phyloP scores from a whole-genome alignment of 257 asterid genomes.

The Ilex aquifolium region DNA sequence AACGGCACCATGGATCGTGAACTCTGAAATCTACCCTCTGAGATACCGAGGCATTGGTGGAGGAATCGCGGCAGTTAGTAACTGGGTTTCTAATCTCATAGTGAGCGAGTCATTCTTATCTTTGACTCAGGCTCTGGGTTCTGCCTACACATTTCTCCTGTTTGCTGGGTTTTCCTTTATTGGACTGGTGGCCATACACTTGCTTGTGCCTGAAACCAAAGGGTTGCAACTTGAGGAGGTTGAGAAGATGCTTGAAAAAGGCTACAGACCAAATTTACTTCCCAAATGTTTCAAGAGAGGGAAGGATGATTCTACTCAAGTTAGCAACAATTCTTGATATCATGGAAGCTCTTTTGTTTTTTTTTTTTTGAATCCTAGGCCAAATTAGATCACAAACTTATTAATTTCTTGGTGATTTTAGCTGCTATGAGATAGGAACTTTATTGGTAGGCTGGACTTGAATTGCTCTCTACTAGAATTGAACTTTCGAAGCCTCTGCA shows the following conservation, averaged over 20 bases:
- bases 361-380: too few species aligned
- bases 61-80: conserved; percentile 77
- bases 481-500: too few species aligned
- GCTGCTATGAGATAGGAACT: too few species aligned
- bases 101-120: conserved; percentile 71
- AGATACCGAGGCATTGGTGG: conserved; percentile 68
- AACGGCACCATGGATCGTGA: conserved; percentile 50
- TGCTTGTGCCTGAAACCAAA: conserved; percentile 78
- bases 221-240: conserved; percentile 75
- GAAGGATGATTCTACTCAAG: conserved; percentile 6
- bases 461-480: too few species aligned
- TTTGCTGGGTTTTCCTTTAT: conserved; percentile 59
- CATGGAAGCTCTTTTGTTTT: too few species aligned
- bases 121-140: conserved; percentile 53
- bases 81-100: conserved; percentile 69
- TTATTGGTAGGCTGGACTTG: too few species aligned
- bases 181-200: conserved; percentile 54
- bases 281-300: conserved; percentile 13
- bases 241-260: conserved; percentile 71
- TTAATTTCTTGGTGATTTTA: too few species aligned
- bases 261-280: conserved; percentile 43
- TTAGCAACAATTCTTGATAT: too few species aligned
- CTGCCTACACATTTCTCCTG: conserved; percentile 62
- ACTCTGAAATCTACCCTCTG: conserved; percentile 77
- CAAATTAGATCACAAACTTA: too few species aligned